phyloP scores from a whole-genome alignment of 495 filamentous ascomycete species.

The Parathielavia appendiculata region DNA sequence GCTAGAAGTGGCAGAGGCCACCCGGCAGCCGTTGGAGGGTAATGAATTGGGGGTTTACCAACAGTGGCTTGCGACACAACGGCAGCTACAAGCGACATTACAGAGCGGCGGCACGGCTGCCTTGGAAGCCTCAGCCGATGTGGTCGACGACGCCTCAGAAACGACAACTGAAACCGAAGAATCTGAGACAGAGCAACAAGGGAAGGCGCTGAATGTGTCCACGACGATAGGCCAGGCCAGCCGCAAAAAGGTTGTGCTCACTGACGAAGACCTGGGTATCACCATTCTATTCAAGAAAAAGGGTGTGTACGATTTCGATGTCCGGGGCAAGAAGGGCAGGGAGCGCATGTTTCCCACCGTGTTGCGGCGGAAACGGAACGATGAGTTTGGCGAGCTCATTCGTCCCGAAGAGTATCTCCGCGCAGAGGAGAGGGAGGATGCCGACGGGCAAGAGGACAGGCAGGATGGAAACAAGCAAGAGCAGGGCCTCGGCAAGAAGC shows the following conservation, averaged over 20 bases:
- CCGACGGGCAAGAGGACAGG: conserved; percentile 55
- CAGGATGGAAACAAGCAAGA: conserved; percentile 44
- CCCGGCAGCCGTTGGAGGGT: conserved; percentile 60
- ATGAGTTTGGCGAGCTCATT: conserved; percentile 92
- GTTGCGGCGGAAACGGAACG: conserved; percentile 67
- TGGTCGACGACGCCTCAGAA: conserved; percentile 73
- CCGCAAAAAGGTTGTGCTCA: conserved; percentile 73
- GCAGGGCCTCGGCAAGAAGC: conserved; percentile 80
- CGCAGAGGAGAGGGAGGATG: conserved; percentile 85
- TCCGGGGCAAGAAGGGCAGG: conserved; percentile 85
- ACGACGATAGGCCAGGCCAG: conserved; percentile 73
- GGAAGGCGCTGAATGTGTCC: conserved; percentile 83
- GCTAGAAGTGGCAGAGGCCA: conserved; percentile 53
- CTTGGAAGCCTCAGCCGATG: conserved; percentile 67
- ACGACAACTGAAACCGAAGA: conserved; percentile 82
- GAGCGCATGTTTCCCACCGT: conserved; percentile 92
- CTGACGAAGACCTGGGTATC: conserved; percentile 81
- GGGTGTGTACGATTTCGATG: conserved; percentile 84
- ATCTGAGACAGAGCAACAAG: conserved; percentile 85
- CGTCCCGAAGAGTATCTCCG: conserved; percentile 90
- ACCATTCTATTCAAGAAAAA: conserved; percentile 86
- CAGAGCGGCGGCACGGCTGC: conserved; percentile 59
- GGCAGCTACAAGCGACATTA: conserved; percentile 70
- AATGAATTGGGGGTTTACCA: conserved; percentile 78
- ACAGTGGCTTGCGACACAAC: conserved; percentile 77